A percentile compares a stretch with the other conserved stretches of the same genome.
phyloP scores from a whole-genome alignment of 1,284 basidiomycete species.

The Cryptococcus neoformans region DNA sequence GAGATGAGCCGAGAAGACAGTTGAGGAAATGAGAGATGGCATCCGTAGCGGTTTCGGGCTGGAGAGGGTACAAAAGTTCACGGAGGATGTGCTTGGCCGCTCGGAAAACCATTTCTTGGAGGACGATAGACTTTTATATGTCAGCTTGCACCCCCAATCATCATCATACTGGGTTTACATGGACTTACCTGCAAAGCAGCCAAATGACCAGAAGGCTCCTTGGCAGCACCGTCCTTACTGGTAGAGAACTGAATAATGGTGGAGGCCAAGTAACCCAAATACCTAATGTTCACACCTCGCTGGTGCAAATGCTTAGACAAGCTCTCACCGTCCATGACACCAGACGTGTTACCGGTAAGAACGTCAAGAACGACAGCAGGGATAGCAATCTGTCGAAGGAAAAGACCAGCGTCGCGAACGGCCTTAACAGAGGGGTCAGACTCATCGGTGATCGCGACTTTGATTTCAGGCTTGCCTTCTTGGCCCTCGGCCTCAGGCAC shows the following conservation, averaged over 20 bases:
- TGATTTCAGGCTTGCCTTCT: conserved; percentile 14
- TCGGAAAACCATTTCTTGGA: conserved; percentile 58
- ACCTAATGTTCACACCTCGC: conserved; percentile 59
- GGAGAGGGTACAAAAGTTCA: conserved; percentile 43
- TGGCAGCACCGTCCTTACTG: conserved; percentile 29
- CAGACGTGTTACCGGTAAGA: conserved; percentile 50
- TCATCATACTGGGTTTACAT: conserved; percentile 4
- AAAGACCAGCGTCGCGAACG: conserved; percentile 55
- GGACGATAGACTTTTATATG: conserved; percentile 36
- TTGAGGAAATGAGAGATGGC: conserved; percentile 59
- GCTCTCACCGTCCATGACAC: conserved; percentile 54
- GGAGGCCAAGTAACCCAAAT: conserved; percentile 53
- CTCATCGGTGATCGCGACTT: conserved; percentile 50
- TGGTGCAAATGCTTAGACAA: conserved; percentile 55
- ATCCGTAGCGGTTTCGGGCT: conserved; percentile 47
- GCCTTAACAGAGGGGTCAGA: conserved; percentile 53
- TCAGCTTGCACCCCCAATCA: conserved; percentile 22
- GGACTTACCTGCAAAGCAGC: conserved; percentile 38
- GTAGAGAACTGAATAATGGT: conserved; percentile 49
- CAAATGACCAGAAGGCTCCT: conserved; percentile 36
- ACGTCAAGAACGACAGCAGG: conserved; percentile 53
- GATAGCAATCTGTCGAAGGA: conserved; percentile 53
- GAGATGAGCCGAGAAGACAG: conserved; percentile 54
- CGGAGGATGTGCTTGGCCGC: conserved; percentile 56
- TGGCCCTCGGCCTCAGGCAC: conserved; percentile 19